Percentiles rank a stretch among this genome's conserved stretches.
Evolutionary conservation across 176 grass and related monocot genomes (phyloP).

Genomic region (Urochloa ruziziensis): DNA sequence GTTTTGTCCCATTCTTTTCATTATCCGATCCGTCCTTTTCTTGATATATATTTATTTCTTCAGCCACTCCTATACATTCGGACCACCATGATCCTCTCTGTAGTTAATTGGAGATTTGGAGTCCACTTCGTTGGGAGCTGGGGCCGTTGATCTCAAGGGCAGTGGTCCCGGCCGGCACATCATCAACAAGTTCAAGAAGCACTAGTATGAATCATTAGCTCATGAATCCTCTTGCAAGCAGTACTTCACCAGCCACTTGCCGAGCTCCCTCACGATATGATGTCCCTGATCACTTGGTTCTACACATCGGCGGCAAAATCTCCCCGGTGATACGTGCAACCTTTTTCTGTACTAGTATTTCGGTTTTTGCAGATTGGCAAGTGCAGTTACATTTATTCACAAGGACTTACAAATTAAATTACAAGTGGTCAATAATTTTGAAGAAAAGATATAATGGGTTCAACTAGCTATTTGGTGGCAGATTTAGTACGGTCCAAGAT

Average conservation of each 20-base stretch:
- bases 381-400: too few species aligned
- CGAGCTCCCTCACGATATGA: neutral
- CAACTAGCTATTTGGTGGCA: too few species aligned
- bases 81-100: neutral
- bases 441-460: too few species aligned
- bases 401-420: too few species aligned
- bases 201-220: neutral
- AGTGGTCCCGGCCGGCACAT: conserved; percentile 22
- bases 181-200: neutral
- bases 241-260: neutral
- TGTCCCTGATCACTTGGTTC: neutral
- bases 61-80: neutral
- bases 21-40: neutral
- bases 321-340: neutral
- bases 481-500: too few species aligned
- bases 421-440: too few species aligned
- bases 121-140: conserved; percentile 19
- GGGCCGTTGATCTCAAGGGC: conserved; percentile 32
- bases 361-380: too few species aligned
- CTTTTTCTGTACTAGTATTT: neutral
- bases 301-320: neutral
- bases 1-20: neutral
- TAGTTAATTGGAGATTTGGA: neutral
- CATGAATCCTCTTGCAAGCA: neutral
- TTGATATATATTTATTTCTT: too few species aligned